These are phyloP conservation scores for Fomitopsis palustris DNA, from an alignment of 1,284 basidiomycete genomes.

Conservation along the genomic window DNA sequence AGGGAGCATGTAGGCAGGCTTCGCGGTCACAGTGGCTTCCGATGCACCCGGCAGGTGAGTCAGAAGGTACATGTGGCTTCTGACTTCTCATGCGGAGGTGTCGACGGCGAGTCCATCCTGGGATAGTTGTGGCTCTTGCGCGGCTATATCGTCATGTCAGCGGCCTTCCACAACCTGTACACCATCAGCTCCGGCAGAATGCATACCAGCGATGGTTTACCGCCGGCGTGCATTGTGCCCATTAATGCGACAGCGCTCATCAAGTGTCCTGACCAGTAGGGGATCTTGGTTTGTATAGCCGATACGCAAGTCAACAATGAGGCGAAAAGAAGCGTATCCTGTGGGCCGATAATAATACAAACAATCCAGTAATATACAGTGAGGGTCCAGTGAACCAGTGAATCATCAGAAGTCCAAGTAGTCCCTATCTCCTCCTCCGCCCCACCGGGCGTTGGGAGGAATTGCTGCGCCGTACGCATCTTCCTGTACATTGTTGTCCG, in stretches of 20 bases:
- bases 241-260: no score
- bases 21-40: background rate
- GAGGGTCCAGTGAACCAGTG: background rate
- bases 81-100: background rate
- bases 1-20: background rate
- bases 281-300: no score
- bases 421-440: slow-evolving; percentile 43
- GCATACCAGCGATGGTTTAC: no score
- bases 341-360: slow-evolving; percentile 11
- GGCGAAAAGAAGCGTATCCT: no score
- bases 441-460: slow-evolving; percentile 34
- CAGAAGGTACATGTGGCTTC: background rate
- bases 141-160: background rate
- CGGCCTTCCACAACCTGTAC: background rate
- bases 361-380: slow-evolving; percentile 4
- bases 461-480: slow-evolving; percentile 55
- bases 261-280: no score
- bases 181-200: background rate
- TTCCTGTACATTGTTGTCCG: slow-evolving; percentile 49
- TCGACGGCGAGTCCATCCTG: background rate
- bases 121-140: background rate
- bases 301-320: no score
- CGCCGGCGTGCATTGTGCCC: no score
- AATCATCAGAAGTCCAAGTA: slow-evolving; percentile 63
- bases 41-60: background rate